Evolutionary conservation across 2,329 filamentous ascomycete genomes (phyloP), one percentile per base, ranked within the genome.

Genomic region (Emergomyces pasteurianus): DNA sequence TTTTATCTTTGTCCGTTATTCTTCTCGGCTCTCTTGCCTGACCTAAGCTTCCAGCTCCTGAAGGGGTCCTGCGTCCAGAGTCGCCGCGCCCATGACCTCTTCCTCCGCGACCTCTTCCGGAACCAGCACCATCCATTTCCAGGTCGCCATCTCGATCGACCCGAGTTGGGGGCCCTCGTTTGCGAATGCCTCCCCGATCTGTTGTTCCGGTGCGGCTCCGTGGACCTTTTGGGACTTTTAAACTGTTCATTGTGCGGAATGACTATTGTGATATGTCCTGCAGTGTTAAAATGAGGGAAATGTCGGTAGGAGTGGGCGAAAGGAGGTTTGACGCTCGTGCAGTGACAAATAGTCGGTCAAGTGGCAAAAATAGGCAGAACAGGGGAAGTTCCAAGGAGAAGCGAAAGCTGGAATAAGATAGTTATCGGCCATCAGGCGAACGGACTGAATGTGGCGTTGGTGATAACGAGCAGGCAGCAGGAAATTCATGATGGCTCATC

Each of bases 81-180:
- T 71, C 69, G 40, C 71, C 68, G 58, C 71, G 71, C 63, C 68
- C 70, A 58, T 71, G 71, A 49, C 63, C 43, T 60, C 70, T 73
- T 38, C 71, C 72, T 63, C 71, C 69, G 36, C 67, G 66, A 16
- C 67, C 71, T 50, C 70, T 66, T 23, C 66, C 68, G 59, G 69
- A 70, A 38, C 75, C 69, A 42, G 74, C 69, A 58, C 72, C 72
- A 68, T 80, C 82, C 83, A 86, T 86, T 52, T 79, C 75, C 62
- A 86, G 70, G 69, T 86, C 84, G 40, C 84, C 84, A 75, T 86
- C 84, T 67, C 78, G 79, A 69, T 86, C 83, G 59, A 80, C 72
- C 61, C 78, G 75, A 57, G 72, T 69, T 23, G 73, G 68, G 57
- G 69, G 70, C 59, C 73, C 73, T 63, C 78, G 75, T 73, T 82